Evolutionary conservation across 176 grass and related monocot genomes (phyloP).

Genomic region (Avena sativa): DNA sequence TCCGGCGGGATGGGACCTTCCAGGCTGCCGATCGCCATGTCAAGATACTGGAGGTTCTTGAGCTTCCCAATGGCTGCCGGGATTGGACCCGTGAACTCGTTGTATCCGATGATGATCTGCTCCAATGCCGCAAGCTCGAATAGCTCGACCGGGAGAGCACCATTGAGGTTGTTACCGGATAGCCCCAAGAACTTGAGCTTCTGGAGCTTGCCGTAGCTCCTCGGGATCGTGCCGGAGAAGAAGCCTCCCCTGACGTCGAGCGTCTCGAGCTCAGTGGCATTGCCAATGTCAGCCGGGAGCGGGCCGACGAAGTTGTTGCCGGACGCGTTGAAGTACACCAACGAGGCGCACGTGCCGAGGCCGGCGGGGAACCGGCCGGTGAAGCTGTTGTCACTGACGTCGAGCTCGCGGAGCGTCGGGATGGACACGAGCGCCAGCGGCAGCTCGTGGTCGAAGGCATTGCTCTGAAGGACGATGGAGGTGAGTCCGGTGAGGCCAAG

Average conservation of each 20-base stretch:
- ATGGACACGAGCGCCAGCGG: conserved; percentile 55
- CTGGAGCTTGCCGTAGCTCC: conserved; percentile 62
- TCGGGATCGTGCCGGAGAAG: conserved; percentile 79
- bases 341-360: conserved; percentile 51
- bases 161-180: conserved; percentile 92
- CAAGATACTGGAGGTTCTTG: conserved; percentile 78
- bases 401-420: conserved; percentile 58
- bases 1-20: conserved; percentile 71
- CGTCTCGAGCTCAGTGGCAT: conserved; percentile 59
- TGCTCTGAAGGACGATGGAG: conserved; percentile 72
- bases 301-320: conserved; percentile 91
- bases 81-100: conserved; percentile 80
- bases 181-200: conserved; percentile 90
- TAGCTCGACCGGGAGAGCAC: conserved; percentile 66
- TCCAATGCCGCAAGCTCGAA: conserved; percentile 79
- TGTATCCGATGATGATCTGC: conserved; percentile 93
- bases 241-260: conserved; percentile 86
- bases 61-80: conserved; percentile 78
- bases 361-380: conserved; percentile 71
- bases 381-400: conserved; percentile 94
- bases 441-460: conserved; percentile 65
- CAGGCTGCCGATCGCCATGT: conserved; percentile 82
- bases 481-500: conserved; percentile 60
- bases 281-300: conserved; percentile 70
- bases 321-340: conserved; percentile 76